Percentiles rank a stretch among this genome's conserved stretches.
Evolutionary conservation across 164 flowering plant genomes (phyloP).

Genomic region (Annona squamosa): DNA sequence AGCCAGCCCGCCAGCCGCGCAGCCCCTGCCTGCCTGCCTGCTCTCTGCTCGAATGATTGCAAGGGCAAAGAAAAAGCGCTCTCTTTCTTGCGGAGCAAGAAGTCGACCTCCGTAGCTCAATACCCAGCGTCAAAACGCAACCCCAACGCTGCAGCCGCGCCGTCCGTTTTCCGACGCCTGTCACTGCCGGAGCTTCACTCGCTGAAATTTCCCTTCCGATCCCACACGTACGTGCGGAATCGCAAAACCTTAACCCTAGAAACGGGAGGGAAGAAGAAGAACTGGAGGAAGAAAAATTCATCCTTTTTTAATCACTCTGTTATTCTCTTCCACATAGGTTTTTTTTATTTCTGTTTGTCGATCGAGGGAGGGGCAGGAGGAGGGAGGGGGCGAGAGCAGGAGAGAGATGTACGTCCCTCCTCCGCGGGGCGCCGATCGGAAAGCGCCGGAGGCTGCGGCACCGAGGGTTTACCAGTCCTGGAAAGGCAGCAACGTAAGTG

Average conservation of each 20-base stretch:
- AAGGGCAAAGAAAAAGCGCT: neutral
- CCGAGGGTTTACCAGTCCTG: conserved; percentile 66
- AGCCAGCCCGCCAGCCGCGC: too few relatives aligned
- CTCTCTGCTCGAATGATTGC: too few relatives aligned
- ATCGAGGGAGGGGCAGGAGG: neutral
- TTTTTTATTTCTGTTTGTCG: neutral
- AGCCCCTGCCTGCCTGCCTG: too few relatives aligned
- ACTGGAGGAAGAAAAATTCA: neutral
- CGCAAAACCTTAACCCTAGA: neutral
- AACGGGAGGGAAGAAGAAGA: too few relatives aligned
- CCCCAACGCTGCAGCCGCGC: neutral
- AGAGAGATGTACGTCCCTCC: conserved; percentile 69
- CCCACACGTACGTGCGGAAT: neutral
- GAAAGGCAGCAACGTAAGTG: conserved; percentile 95
- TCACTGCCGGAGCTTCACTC: neutral
- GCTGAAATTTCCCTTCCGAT: neutral
- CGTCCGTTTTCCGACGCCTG: neutral
- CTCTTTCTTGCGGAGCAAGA: neutral
- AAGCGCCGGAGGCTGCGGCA: conserved; percentile 32
- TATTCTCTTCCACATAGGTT: neutral
- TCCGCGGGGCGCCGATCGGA: conserved; percentile 47
- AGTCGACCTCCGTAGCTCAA: too few relatives aligned
- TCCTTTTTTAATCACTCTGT: neutral
- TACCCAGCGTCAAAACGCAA: neutral
- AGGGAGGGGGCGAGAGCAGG: conserved; percentile 4